phyloP scores from a whole-genome alignment of 768 basidiomycete genomes.

The Mycena belliarum region DNA sequence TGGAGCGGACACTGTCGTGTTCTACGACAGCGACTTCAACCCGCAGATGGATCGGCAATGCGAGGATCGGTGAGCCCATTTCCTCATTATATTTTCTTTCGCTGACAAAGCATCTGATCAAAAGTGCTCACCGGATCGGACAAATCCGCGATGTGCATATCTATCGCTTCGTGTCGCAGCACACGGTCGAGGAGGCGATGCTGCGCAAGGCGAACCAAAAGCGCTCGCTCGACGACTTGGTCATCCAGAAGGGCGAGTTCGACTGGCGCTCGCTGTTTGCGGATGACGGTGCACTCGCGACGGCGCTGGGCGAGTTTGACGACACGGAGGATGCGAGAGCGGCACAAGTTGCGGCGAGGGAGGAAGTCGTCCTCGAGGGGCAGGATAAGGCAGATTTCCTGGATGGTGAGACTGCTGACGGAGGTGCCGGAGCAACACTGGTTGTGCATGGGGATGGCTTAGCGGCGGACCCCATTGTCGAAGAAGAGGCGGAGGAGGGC shows the following conservation, averaged over 20 bases:
- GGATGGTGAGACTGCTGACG: slow-evolving; percentile 33
- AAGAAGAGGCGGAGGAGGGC: slow-evolving; percentile 48
- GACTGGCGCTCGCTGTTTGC: slow-evolving; percentile 88
- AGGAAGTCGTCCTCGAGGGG: slow-evolving; percentile 71
- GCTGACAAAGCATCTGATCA: slow-evolving; percentile 1
- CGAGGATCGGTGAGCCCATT: slow-evolving; percentile 70
- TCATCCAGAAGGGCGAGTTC: slow-evolving; percentile 93
- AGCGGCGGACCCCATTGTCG: background rate
- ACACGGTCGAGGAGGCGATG: slow-evolving; percentile 96
- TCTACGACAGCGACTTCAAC: slow-evolving; percentile 97
- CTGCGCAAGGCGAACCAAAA: slow-evolving; percentile 98
- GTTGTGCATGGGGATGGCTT: background rate
- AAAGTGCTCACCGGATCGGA: slow-evolving; percentile 98
- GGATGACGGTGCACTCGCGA: slow-evolving; percentile 65
- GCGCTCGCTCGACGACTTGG: slow-evolving; percentile 83
- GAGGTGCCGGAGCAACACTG: background rate
- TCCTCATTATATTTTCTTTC: background rate
- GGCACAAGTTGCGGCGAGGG: slow-evolving; percentile 72
- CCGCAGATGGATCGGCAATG: slow-evolving; percentile 98
- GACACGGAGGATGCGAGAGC: slow-evolving; percentile 87
- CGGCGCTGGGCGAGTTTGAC: slow-evolving; percentile 81
- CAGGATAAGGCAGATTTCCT: slow-evolving; percentile 83
- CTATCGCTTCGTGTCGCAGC: slow-evolving; percentile 87
- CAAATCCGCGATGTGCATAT: slow-evolving; percentile 96
- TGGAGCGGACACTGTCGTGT: slow-evolving; percentile 93